Base-by-base conservation (phyloP, 2,329 filamentous ascomycete species). In the Colletotrichum tropicicola region DNA sequence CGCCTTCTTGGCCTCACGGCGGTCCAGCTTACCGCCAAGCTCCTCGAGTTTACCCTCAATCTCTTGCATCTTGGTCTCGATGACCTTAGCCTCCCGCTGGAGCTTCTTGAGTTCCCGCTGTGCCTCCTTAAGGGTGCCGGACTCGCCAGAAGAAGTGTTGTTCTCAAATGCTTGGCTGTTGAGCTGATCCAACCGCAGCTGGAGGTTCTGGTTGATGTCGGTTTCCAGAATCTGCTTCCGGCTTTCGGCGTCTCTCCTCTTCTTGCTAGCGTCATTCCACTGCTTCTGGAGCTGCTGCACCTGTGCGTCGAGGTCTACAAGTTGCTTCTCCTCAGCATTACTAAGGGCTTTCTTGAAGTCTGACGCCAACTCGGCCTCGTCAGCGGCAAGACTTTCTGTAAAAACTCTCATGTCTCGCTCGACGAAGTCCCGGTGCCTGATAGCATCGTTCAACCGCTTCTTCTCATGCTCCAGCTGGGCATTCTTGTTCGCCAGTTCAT, bases 281-380 rank as follows among this genome's bases (percentile, higher is more conserved):
- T 94, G 87, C 69, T 88, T 90, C 67, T 92, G 89, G 45, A 98
- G 79, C 43, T 91, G 88, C 71, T 94, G 92, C 6, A 93, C 89
- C 12, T 85, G 85, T 5, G 82, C 80, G 62, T 88, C 91, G 9
- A 97, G 85, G 32, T 84, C 83, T 66, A 96, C 91, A 4, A 99
- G 84, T 72, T 92, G 90, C 41, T 85, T 83, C 77, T 98, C 95
- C 77, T 99, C 97, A n/a, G 90, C 87, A 7, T 87, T 81, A 9
- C 91, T 92, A 51, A 99, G 83, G 12, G 91, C 91, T 78, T 97
- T 98, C 81, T 97, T 97, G 82, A 98, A 99, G 23, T 97, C 91
- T 1, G 93, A 92, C 15, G 85, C 85, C 59, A 98, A 79, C 75
- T 99, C 97, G 3, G 89, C 85, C 76, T 97, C 90, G 74, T 94